Evolutionary conservation across 1,284 basidiomycete genomes (phyloP).

Genomic region (Rhodofomes roseus): DNA sequence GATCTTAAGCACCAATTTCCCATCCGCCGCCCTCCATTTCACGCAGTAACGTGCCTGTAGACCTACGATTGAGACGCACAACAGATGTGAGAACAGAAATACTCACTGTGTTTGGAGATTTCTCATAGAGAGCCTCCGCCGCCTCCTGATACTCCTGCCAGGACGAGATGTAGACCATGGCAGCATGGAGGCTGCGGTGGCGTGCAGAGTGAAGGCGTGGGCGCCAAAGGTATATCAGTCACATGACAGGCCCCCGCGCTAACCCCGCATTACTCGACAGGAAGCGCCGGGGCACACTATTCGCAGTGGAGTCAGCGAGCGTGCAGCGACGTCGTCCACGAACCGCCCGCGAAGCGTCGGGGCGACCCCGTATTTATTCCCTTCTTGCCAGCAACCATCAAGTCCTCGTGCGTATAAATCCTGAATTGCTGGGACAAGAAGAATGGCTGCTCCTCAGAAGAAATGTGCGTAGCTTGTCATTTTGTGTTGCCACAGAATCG

Average conservation of each 20-base stretch:
- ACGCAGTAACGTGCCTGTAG: conserved; percentile 80
- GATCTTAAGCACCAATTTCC: conserved; percentile 86
- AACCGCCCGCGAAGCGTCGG: background rate
- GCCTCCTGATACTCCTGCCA: conserved; percentile 87
- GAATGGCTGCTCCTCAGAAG: conserved; percentile 5
- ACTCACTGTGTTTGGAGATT: conserved; percentile 72
- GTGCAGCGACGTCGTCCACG: background rate
- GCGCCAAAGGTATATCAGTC: background rate
- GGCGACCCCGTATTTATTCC: conserved; percentile 1
- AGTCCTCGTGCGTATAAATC: background rate
- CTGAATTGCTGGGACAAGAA: background rate
- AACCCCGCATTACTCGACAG: background rate
- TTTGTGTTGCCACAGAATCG: background rate
- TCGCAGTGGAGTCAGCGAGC: background rate
- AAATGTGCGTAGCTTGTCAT: conserved; percentile 1
- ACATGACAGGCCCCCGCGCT: conserved; percentile 1
- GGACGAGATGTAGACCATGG: conserved; percentile 31
- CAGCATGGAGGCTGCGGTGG: conserved; percentile 4
- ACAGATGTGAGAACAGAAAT: background rate
- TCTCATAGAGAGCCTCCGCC: conserved; percentile 76
- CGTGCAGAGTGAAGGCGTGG: background rate
- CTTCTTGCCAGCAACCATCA: background rate
- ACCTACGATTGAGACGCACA: conserved; percentile 9
- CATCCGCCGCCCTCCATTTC: conserved; percentile 82
- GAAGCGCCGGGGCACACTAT: background rate